Evolutionary conservation across 2,329 filamentous ascomycete species (phyloP), one percentile per base, ranked within the genome.

Genomic region (Graphilbum sp.): DNA sequence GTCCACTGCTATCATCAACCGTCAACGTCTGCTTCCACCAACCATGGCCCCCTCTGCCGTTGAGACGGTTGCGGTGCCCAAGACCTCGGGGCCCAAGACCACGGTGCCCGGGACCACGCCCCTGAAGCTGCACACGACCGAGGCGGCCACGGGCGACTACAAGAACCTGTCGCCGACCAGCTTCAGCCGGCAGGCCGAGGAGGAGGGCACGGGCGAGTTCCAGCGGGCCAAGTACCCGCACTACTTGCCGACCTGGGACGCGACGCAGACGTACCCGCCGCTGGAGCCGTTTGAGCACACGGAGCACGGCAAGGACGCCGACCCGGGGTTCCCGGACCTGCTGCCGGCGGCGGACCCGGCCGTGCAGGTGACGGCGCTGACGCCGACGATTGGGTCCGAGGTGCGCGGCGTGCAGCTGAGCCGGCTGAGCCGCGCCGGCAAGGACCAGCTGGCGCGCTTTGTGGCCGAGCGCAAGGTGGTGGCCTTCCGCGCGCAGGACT

Each of bases 381-480:
- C 77, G 9, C 75, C 75, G 5, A 72, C 68, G 36, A 81, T 79
- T 43, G 79, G 79, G 38, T 70, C 72, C 33, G 76, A 81, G 52
- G 62, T 84, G 23, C 61, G 57, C n/a, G 77, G 77, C 19, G 61
- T 82, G 23, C 77, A 83, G 54, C 59, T 84, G 35, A 76, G 67
- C 59, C 63, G 68, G 49, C 61, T 83, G 18, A 69, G 58, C 36
- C 56, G 69, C 27, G 68, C 70, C 29, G 76, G 72, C 43, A 80
- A 79, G 52, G 74, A 83, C 50, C 74, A 83, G 52, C 61, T 84
- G 16, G 78, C 79, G 1, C 64, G 75, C 5, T 71, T 79, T 38
- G 74, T 82, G 16, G 72, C 77, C 11, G 65, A 81, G 56, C 71
- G 75, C 50, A 79, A 79, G 50, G 76, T 82, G 12, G 75, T 79